A percentile compares a stretch with the other conserved stretches of the same genome.
Evolutionary conservation across 2,329 filamentous ascomycete genomes (phyloP).

Genomic region (Pyricularia sp.): DNA sequence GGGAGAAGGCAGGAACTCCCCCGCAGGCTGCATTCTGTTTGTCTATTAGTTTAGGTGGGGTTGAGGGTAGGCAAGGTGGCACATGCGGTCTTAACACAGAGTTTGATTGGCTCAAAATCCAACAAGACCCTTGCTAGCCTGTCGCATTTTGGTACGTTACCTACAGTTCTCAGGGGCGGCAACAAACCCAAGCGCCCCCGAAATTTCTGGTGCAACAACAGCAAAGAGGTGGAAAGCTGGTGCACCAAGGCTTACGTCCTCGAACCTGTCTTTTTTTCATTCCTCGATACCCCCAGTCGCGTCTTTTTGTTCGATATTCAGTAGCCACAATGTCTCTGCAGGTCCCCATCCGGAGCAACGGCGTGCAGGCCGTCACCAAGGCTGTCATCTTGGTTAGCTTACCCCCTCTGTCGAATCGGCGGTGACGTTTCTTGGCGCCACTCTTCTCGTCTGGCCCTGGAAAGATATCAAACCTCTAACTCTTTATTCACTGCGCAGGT

Average conservation of each 20-base stretch:
- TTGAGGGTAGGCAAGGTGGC: neutral
- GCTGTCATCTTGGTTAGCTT: slow-evolving; percentile 79
- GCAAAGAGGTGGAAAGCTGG: neutral
- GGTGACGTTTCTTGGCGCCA: neutral
- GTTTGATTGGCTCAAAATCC: neutral
- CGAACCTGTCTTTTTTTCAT: neutral
- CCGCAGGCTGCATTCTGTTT: neutral
- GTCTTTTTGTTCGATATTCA: neutral
- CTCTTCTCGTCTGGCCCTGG: neutral
- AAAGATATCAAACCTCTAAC: neutral
- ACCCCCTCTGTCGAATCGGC: slow-evolving; percentile 5
- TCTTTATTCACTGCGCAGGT: slow-evolving; percentile 46
- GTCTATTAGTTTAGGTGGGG: neutral
- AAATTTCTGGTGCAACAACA: neutral
- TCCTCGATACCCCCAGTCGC: neutral
- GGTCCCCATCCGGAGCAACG: slow-evolving; percentile 43
- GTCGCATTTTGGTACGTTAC: neutral
- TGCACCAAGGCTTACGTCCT: neutral
- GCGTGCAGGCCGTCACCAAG: slow-evolving; percentile 61
- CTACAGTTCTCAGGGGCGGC: neutral
- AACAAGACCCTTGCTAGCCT: neutral
- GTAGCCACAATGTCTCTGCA: slow-evolving; percentile 42
- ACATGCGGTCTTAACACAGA: neutral
- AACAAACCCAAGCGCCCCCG: neutral
- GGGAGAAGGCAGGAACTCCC: neutral